These are phyloP conservation scores for Neopestalotiopsis sp. DNA, from an alignment of 2,329 filamentous ascomycete species.

Conservation along the genomic window DNA sequence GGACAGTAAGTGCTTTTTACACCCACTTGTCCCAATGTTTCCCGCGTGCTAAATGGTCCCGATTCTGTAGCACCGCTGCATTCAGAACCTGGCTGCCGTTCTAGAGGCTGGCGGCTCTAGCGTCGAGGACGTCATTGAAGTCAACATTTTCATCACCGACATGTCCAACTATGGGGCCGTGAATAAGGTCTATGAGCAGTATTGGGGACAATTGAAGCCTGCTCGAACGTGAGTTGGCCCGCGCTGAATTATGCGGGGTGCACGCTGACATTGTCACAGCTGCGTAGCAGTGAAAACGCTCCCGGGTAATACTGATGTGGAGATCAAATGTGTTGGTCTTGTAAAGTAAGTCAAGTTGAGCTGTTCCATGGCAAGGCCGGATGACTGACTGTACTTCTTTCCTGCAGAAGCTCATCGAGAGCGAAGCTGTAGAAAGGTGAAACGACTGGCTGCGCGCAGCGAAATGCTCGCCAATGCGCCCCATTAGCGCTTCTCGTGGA, in stretches of 20 bases:
- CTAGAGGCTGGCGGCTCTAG: constrained; percentile 81
- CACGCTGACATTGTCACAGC: not conserved
- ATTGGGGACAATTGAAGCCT: not conserved
- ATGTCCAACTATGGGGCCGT: constrained; percentile 89
- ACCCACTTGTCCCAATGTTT: not conserved
- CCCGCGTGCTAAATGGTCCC: not conserved
- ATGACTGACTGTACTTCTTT: not conserved
- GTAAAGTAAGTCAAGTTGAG: not conserved
- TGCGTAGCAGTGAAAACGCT: not conserved
- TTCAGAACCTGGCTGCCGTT: constrained; percentile 84
- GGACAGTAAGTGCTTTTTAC: constrained; percentile 53
- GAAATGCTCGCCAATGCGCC: not conserved
- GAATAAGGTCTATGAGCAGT: constrained; percentile 63
- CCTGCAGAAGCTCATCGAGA: not conserved
- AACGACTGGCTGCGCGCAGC: not conserved
- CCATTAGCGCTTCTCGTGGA: no score
- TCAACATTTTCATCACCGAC: constrained; percentile 87
- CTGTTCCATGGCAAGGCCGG: not conserved
- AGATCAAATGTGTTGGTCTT: not conserved
- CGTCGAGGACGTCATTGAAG: constrained; percentile 85
- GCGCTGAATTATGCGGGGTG: not conserved
- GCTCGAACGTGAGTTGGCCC: not conserved
- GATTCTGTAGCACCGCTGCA: constrained; percentile 42
- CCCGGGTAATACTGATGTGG: not conserved
- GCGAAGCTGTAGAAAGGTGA: not conserved